Conservation (phyloP, 768 basidiomycete genomes). For the Xerocomellus dryophilus region DNA sequence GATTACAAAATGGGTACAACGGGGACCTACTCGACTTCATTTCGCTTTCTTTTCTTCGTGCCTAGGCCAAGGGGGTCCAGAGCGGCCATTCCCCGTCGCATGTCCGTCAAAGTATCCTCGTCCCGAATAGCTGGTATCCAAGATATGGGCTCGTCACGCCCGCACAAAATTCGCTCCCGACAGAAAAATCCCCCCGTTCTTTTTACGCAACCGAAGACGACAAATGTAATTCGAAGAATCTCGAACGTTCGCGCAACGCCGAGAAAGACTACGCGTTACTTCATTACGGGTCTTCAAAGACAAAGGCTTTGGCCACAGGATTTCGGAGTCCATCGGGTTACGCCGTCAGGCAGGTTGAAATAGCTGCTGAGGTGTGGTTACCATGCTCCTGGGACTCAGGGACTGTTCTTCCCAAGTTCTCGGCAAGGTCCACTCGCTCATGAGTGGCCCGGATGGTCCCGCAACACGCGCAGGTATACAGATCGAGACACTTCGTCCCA, state of each 20-base stretch:
- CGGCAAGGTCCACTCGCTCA: background rate
- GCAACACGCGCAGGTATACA: background rate
- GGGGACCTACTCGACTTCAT: background rate
- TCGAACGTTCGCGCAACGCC: background rate
- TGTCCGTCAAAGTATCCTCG: background rate
- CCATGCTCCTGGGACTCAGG: background rate
- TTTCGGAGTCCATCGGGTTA: background rate
- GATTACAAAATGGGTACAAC: background rate
- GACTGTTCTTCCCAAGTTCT: background rate
- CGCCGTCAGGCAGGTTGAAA: background rate
- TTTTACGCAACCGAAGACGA: background rate
- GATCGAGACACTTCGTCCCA: background rate
- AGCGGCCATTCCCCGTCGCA: background rate
- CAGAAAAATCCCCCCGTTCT: background rate
- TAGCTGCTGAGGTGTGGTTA: background rate
- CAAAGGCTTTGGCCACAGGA: background rate
- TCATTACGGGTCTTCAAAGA: background rate
- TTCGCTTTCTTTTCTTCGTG: background rate
- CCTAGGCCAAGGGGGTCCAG: background rate
- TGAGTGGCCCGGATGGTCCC: background rate
- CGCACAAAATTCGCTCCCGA: conserved; percentile 12
- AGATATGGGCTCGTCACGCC: background rate
- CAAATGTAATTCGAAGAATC: background rate
- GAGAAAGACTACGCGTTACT: background rate
- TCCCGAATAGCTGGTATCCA: background rate